phyloP scores from a whole-genome alignment of 148 eudicot species.

The Camellia lanceoleosa region DNA sequence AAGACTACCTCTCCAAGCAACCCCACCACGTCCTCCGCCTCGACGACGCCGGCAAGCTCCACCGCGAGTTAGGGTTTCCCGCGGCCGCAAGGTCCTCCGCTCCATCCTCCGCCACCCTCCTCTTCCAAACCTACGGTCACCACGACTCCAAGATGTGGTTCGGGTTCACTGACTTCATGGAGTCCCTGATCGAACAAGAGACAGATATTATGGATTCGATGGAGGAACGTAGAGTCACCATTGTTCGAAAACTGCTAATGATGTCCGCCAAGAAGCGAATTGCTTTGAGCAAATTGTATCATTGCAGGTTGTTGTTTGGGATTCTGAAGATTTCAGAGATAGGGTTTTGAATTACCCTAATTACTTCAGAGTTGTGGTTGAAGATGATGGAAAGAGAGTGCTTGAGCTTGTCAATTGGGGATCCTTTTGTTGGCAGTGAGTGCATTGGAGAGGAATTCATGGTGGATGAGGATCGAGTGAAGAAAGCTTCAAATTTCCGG shows the following conservation, averaged over 20 bases:
- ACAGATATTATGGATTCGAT: conserved; percentile 28
- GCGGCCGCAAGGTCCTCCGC: conserved; percentile 70
- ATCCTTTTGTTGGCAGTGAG: conserved; percentile 71
- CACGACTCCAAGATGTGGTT: conserved; percentile 70
- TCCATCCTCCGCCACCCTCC: conserved; percentile 55
- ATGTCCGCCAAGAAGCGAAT: conserved; percentile 66
- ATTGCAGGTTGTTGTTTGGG: conserved; percentile 70
- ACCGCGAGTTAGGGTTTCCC: conserved; percentile 81
- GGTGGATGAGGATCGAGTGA: conserved; percentile 78
- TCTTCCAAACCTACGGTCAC: conserved; percentile 72
- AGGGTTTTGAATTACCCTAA: conserved; percentile 62
- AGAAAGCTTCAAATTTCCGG: conserved; percentile 57
- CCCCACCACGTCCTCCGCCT: conserved; percentile 68
- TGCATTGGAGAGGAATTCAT: conserved; percentile 75
- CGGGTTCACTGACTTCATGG: conserved; percentile 80
- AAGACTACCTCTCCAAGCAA: conserved; percentile 68
- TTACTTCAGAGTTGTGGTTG: conserved; percentile 51
- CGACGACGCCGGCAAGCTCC: conserved; percentile 81
- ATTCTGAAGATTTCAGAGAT: conserved; percentile 84
- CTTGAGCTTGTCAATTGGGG: conserved; percentile 83
- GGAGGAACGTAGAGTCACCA: conserved; percentile 59
- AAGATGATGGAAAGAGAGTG: conserved; percentile 59
- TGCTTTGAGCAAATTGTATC: conserved; percentile 74
- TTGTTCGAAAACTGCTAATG: conserved; percentile 78
- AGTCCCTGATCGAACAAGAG: conserved; percentile 53